Conservation (phyloP, 305 asterid species). For the Coffea humblotiana region DNA sequence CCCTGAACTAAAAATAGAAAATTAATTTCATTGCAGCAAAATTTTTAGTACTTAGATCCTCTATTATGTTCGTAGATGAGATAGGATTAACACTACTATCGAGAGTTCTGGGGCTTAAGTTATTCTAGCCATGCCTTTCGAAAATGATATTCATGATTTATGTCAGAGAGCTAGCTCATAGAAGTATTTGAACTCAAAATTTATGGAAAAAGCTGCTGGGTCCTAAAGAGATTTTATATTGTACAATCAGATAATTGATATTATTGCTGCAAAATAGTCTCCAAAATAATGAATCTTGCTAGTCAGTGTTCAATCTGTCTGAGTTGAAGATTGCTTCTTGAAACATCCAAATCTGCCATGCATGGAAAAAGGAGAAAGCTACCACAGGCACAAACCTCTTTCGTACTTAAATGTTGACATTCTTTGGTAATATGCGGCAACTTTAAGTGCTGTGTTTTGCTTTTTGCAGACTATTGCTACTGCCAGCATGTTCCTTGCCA, state of each 20-base stretch:
- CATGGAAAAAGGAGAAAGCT: neutral
- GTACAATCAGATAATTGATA: neutral
- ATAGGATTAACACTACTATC: neutral
- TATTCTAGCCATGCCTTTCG: neutral
- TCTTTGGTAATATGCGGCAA: slow-evolving; percentile 17
- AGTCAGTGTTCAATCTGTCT: slow-evolving; percentile 4
- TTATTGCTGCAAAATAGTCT: neutral
- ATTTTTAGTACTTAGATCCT: neutral
- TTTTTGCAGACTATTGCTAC: slow-evolving; percentile 52
- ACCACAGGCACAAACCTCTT: neutral
- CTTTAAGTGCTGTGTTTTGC: slow-evolving; percentile 19
- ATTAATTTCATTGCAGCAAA: neutral
- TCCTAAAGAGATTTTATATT: neutral
- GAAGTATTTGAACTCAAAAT: neutral
- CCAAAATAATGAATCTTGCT: neutral
- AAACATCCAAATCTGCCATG: neutral
- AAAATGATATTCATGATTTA: neutral
- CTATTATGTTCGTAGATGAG: neutral
- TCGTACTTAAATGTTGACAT: neutral
- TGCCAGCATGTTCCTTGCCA: slow-evolving; percentile 58
- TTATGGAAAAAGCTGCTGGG: neutral
- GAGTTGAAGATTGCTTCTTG: neutral
- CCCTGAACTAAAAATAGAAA: neutral
- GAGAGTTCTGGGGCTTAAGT: neutral
- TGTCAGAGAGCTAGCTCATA: neutral